Base-by-base conservation (phyloP, 169 alveolate species). In the Theileria parva region DNA sequence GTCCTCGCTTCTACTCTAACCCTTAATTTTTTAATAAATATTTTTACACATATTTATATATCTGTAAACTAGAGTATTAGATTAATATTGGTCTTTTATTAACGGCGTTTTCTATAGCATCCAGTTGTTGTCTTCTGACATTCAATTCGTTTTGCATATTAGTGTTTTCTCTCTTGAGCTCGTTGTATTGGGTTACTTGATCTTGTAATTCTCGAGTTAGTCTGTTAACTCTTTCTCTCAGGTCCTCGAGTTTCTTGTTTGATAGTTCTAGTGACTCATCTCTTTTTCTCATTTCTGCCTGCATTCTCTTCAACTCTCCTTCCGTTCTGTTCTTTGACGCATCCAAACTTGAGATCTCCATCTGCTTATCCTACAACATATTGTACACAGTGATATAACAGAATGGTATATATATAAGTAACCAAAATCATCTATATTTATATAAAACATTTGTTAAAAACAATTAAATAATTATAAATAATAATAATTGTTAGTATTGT, bases 91-190 rank as follows among this genome's bases (percentile, higher is more conserved):
- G 44, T 50, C 72, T 50, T 13, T 74, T 53, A 28, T 72, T 53
- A 32, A 32, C 50, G 3, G 79, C 77, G 6, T 74, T 53, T 34
- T 39, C 83, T 15, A 75, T 75, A 25, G 83, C 68, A 28, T 23
- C 44, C 3, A 75, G 60, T 8, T 75, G 83, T 11, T 67, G 53
- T 48, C 67, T 59, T 61, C 79, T 61, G n/a, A 28, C 83, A 25
- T 12, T 34, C 27, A 75, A 25, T n/a, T 75, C 83, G 19, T 81
- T 39, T 37, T 75, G 81, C 85, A 34, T 68, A 21, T 75, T 81
- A 19, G 27, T 27, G 23, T 13, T 12, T 75, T 34, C 28, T 12
- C 44, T 25, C 68, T 65, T 17, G 12, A 75, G 15, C 17, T 7
- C 15, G 15, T 69, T 13, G 27, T 21, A 12, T n/a, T 8, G 23